A percentile compares a stretch with the other conserved stretches of the same genome.
These are phyloP conservation scores for Coniochaeta ligniaria DNA, from an alignment of 2,329 filamentous ascomycete genomes.

Conservation along the genomic window DNA sequence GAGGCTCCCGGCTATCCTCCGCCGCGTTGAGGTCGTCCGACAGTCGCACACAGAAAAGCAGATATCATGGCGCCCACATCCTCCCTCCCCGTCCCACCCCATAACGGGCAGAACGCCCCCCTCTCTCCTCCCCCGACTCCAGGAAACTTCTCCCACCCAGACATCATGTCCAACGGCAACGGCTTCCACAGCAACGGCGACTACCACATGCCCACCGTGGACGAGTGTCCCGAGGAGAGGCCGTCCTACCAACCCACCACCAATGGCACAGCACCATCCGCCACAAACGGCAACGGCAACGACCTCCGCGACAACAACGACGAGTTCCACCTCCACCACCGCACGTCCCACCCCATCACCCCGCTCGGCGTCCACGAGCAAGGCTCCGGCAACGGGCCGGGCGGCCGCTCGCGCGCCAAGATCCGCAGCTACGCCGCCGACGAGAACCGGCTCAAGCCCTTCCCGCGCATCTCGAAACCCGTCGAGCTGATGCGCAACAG, in stretches of 20 bases:
- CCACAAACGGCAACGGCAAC: constrained; percentile 9
- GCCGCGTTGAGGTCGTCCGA: not conserved
- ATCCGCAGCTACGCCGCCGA: constrained; percentile 18
- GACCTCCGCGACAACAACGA: constrained; percentile 8
- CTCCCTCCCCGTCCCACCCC: not conserved
- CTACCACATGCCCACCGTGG: not conserved
- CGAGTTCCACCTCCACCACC: constrained; percentile 5
- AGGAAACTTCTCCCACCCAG: not conserved
- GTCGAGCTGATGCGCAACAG: constrained; percentile 47
- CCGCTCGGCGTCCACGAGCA: constrained; percentile 20
- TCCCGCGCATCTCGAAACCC: constrained; percentile 48
- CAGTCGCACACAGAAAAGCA: not conserved
- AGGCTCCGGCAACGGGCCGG: constrained; percentile 18
- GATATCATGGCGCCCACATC: not conserved
- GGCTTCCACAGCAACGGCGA: not conserved
- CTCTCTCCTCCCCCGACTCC: not conserved
- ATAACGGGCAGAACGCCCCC: not conserved
- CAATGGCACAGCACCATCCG: not conserved
- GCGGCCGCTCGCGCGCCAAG: constrained; percentile 21
- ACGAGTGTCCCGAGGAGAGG: not conserved
- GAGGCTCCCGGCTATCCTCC: not conserved
- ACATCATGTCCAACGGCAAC: not conserved
- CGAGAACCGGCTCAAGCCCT: constrained; percentile 18
- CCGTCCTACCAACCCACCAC: not conserved
- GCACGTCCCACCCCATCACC: constrained; percentile 17